Evolutionary conservation across 352 stramenopile genomes (phyloP).

Genomic region (Phytophthora citrophthora): DNA sequence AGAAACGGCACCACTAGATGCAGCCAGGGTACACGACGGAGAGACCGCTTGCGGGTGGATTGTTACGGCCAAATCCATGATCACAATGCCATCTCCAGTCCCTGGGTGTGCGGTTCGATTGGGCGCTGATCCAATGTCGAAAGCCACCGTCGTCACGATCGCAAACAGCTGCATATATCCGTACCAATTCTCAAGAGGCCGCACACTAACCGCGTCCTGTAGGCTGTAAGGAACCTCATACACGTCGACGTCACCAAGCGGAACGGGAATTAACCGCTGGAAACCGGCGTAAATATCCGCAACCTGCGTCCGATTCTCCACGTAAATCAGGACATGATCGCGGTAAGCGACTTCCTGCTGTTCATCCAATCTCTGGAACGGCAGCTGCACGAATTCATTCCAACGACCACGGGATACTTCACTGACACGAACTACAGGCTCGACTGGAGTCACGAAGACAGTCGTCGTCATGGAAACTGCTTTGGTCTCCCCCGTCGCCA

Average conservation of each 20-base stretch:
- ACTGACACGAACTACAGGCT: conserved; percentile 29
- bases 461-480: conserved; percentile 18
- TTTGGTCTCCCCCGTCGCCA: conserved; percentile 39
- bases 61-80: conserved; percentile 46
- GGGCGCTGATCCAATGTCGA: conserved; percentile 35
- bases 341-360: conserved; percentile 39
- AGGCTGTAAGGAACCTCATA: conserved; percentile 46
- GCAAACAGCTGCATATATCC: conserved; percentile 48
- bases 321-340: conserved; percentile 51
- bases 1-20: conserved; percentile 8
- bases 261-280: conserved; percentile 11
- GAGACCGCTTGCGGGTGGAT: conserved; percentile 33
- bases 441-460: conserved; percentile 36
- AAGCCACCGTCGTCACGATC: conserved; percentile 49
- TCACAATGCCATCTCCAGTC: conserved; percentile 40
- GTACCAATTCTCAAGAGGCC: conserved; percentile 34
- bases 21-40: conserved; percentile 18
- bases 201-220: conserved; percentile 35
- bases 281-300: conserved; percentile 52
- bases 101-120: conserved; percentile 41
- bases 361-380: conserved; percentile 43
- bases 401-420: conserved; percentile 22
- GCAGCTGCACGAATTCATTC: conserved; percentile 50
- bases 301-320: conserved; percentile 37
- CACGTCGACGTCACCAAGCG: conserved; percentile 33